Evolutionary conservation across 2,329 filamentous ascomycete genomes (phyloP), one percentile per base, ranked within the genome.

Genomic region (Dryadomyces quercus-mongolicae): DNA sequence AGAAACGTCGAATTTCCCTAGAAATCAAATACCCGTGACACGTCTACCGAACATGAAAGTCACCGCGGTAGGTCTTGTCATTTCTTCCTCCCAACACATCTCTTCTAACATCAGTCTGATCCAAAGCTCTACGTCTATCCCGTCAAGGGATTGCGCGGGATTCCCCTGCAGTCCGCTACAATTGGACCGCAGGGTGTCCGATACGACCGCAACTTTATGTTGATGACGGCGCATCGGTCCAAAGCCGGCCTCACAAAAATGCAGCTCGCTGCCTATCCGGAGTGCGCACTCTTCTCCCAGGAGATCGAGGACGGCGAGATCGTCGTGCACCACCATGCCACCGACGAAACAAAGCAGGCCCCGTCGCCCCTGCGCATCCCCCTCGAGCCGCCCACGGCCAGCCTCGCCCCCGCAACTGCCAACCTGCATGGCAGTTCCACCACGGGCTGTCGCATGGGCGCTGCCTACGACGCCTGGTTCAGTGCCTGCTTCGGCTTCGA

Each of bases 41-140:
- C 21, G 7, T 15, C 16, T 22, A n/a, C 13, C 8, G 20, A 16
- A 18, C 12, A 50, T 51, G 49, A 25, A 44, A 15, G 40, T 51
- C 22, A 51, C 49, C 38, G 15, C n/a, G 20, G 49, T 51, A 51
- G 13, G 49, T 22, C 47, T 31, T 18, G 13, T 42, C 36, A n/a
- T 16, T 43, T 2, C 15, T 42, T 7, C 34, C 10, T 13, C 25
- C 4, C 8, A 8, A 31, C 15, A 9, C 8, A n/a, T 40, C 15
- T 9, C 36, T 40, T 40, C 36, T 40, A 4, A 13, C 47, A 21
- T 38, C 25, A 5, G 9, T 34, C 7, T 25, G 49, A n/a, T n/a
- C n/a, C n/a, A 45, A 12, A 84, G 78, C 73, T 89, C 40, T 86
- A 83, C 66, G 74, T 85, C 49, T 88, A 89, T 65, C 85, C 86